These are phyloP conservation scores for Globisporangium sylvaticum DNA, from an alignment of 352 stramenopile genomes.

Conservation along the genomic window DNA sequence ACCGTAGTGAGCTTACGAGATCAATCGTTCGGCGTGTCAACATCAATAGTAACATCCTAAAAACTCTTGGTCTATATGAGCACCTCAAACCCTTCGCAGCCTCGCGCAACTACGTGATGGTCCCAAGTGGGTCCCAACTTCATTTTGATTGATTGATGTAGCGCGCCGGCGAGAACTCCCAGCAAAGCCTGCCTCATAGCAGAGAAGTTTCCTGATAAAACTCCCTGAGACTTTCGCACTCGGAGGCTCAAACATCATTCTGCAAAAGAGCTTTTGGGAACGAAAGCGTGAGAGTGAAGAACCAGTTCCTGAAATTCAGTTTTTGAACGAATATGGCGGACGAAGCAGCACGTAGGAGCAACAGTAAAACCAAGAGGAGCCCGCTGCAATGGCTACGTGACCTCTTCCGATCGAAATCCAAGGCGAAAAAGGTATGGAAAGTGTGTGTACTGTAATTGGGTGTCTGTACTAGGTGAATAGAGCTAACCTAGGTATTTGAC, in stretches of 20 bases:
- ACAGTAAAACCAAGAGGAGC: neutral
- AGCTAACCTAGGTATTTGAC: neutral
- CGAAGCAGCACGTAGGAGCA: neutral
- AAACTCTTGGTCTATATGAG: neutral
- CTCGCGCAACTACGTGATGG: neutral
- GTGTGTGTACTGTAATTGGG: neutral
- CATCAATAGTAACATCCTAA: no score
- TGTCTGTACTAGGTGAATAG: no score
- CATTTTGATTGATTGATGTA: neutral
- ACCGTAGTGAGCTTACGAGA: no score
- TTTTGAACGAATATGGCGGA: neutral
- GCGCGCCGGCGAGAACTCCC: neutral
- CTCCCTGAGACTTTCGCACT: neutral
- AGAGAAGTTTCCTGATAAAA: neutral
- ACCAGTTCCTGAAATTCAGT: neutral
- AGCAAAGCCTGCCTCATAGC: neutral
- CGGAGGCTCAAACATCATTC: neutral
- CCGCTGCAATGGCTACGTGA: conserved; percentile 1
- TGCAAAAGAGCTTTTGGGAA: neutral
- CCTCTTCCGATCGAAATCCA: neutral
- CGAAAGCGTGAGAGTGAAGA: neutral
- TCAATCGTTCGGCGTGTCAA: no score
- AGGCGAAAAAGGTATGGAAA: neutral
- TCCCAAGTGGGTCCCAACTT: neutral
- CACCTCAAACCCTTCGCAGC: neutral